A percentile compares a stretch with the other conserved stretches of the same genome.
Evolutionary conservation across 345 rosid genomes (phyloP).

Genomic region (Rhizophora apiculata): DNA sequence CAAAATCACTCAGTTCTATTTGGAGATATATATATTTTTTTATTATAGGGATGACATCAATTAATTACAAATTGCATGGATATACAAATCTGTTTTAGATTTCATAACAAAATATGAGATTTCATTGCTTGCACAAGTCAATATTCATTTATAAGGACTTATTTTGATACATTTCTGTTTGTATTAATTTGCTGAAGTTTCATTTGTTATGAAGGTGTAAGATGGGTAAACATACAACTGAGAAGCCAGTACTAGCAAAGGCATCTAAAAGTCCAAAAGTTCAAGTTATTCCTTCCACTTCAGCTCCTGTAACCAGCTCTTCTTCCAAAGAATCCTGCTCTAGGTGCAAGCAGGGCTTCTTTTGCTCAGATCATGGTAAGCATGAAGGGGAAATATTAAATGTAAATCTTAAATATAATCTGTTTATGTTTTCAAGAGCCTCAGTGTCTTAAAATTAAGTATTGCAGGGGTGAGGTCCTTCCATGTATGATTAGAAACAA

Average conservation of each 20-base stretch:
- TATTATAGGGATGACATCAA: no score
- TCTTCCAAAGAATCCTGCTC: constrained; percentile 63
- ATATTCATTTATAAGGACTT: no score
- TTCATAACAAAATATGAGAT: no score
- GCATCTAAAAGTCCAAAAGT: constrained; percentile 35
- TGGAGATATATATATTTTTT: no score
- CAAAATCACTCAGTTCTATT: no score
- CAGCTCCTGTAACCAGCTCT: constrained; percentile 34
- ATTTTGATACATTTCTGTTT: no score
- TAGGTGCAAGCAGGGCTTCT: constrained; percentile 93
- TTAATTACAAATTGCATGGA: no score
- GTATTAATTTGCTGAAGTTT: background rate
- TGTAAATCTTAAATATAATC: background rate
- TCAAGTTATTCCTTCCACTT: constrained; percentile 30
- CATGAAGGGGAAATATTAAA: background rate
- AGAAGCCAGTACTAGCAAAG: constrained; percentile 72
- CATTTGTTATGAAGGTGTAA: constrained; percentile 64
- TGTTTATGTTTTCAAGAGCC: background rate
- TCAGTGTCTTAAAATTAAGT: background rate
- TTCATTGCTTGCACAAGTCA: no score
- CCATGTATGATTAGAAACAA: background rate
- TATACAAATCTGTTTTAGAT: no score
- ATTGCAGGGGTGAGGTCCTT: background rate
- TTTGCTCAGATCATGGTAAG: constrained; percentile 92
- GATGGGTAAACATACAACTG: constrained; percentile 88